These are phyloP conservation scores for Filobasidium wieringae DNA, from an alignment of 768 basidiomycete species.

Conservation along the genomic window DNA sequence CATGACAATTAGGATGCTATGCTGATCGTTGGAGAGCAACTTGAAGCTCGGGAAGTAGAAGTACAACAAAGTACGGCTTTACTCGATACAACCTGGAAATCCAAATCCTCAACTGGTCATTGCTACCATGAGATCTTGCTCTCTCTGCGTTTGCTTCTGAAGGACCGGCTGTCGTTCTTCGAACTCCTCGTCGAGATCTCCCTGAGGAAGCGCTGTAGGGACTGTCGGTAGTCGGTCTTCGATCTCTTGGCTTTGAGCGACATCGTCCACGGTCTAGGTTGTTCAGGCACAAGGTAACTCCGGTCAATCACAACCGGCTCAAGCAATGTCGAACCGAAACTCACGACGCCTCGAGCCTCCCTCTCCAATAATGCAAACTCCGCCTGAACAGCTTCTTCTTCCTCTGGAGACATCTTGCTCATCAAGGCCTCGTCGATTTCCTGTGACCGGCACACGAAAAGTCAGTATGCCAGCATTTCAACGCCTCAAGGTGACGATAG, in stretches of 20 bases:
- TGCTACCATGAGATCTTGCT: conserved; percentile 6
- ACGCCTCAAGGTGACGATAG: too few relatives aligned
- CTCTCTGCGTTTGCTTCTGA: conserved; percentile 2
- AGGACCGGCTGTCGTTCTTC: not conserved
- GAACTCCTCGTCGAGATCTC: not conserved
- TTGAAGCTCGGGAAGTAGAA: too few relatives aligned
- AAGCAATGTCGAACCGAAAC: not conserved
- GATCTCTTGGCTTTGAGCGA: not conserved
- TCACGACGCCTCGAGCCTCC: conserved; percentile 18
- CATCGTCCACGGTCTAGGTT: not conserved
- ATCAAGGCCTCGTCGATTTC: conserved; percentile 82
- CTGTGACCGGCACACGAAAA: conserved; percentile 42
- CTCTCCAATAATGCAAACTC: conserved; percentile 61
- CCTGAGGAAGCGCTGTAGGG: not conserved
- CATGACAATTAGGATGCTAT: too few relatives aligned
- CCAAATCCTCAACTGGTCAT: conserved; percentile 1
- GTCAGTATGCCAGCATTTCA: too few relatives aligned
- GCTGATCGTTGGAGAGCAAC: too few relatives aligned
- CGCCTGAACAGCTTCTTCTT: conserved; percentile 83
- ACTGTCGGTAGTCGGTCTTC: not conserved
- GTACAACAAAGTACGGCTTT: too few relatives aligned
- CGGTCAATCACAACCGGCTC: not conserved
- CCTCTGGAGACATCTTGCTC: conserved; percentile 68
- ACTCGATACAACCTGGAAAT: too few relatives aligned
- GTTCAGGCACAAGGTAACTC: not conserved